Conservation (phyloP, 257 asterid species). For the Solanum phureja region DNA sequence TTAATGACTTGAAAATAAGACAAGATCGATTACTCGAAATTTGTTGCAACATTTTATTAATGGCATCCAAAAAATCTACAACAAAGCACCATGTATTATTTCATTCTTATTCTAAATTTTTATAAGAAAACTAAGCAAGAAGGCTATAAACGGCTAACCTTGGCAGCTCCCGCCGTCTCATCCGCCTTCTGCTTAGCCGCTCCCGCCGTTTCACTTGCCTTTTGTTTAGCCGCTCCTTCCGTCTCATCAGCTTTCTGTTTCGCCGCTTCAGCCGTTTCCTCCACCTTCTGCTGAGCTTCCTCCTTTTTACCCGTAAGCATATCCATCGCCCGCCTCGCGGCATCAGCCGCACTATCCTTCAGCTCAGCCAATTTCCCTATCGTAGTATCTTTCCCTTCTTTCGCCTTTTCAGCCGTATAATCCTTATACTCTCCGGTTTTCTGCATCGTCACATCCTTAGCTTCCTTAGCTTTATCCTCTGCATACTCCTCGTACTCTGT, state of each 20-base stretch:
- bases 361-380: conserved; percentile 42
- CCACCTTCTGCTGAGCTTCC: conserved; percentile 26
- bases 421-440: not conserved
- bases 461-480: conserved; percentile 1
- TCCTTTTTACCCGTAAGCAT: conserved; percentile 63
- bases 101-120: too few species aligned
- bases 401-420: conserved; percentile 8
- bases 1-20: too few species aligned
- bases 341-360: conserved; percentile 50
- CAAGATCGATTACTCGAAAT: too few species aligned
- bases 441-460: not conserved
- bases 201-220: not conserved
- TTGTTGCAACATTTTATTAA: not conserved
- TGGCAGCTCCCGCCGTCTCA: conserved; percentile 27
- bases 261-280: conserved; percentile 19
- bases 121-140: not conserved
- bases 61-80: not conserved
- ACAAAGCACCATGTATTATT: not conserved
- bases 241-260: conserved; percentile 18
- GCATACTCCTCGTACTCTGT: not conserved
- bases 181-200: not conserved
- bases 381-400: conserved; percentile 35
- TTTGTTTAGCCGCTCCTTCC: not conserved
- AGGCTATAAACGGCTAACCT: conserved; percentile 45
- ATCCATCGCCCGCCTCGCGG: conserved; percentile 47